Conservation (phyloP, 1,284 basidiomycete species). For the Cutaneotrichosporon sp. region DNA sequence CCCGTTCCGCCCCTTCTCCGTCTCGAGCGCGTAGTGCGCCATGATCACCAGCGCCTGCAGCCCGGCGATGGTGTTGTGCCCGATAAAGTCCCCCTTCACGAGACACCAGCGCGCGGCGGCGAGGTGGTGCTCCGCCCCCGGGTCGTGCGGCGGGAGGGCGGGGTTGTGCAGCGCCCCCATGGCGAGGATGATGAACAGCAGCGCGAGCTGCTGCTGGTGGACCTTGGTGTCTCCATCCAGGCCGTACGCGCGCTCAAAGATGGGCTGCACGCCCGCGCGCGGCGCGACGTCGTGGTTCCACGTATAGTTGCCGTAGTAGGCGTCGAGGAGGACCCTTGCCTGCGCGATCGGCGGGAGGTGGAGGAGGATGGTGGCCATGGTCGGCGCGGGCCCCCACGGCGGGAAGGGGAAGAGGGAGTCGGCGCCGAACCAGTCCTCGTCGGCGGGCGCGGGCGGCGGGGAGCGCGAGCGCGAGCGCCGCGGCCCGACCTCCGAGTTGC, state of each 20-base stretch:
- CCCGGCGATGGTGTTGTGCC: conserved; percentile 41
- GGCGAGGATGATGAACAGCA: conserved; percentile 42
- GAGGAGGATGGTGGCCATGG: conserved; percentile 20
- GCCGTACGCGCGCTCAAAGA: conserved; percentile 31
- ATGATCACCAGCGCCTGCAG: conserved; percentile 40
- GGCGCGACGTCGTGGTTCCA: conserved; percentile 42
- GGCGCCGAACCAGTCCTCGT: conserved; percentile 11
- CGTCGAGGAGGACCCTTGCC: conserved; percentile 33
- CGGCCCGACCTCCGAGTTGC: conserved; percentile 29
- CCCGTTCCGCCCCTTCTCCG: conserved; percentile 40
- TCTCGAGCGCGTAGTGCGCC: conserved; percentile 34
- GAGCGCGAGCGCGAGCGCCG: not conserved
- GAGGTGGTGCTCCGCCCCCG: conserved; percentile 38
- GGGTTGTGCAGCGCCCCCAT: conserved; percentile 45
- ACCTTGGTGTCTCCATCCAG: not conserved
- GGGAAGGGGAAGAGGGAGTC: conserved; percentile 21
- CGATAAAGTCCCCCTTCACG: conserved; percentile 42
- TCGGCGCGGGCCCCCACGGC: conserved; percentile 19
- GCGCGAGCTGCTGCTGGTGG: conserved; percentile 40
- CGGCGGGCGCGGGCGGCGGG: not conserved
- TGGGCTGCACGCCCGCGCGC: conserved; percentile 30
- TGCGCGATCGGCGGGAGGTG: conserved; percentile 36
- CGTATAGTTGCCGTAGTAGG: conserved; percentile 37
- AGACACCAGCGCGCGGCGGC: conserved; percentile 38
- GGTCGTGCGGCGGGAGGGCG: conserved; percentile 42